Evolutionary conservation across 192 early-diverging fungal species (phyloP).

Genomic region (Linnemannia zychae): DNA sequence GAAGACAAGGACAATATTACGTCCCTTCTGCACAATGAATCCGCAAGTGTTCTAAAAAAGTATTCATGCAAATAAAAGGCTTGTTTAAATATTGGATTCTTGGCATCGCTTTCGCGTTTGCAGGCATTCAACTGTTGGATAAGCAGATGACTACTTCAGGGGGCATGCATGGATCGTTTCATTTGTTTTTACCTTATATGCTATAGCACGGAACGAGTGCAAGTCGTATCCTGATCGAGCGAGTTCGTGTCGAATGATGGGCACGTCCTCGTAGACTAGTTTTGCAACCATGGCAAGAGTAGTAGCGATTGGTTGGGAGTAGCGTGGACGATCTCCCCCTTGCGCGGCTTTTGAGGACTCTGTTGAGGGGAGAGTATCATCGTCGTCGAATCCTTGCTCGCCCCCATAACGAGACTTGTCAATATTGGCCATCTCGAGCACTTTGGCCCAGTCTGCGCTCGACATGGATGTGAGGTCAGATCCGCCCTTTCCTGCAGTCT

Average conservation of each 20-base stretch:
- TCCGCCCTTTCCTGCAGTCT: conserved; percentile 29
- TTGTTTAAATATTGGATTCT: neutral
- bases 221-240: conserved; percentile 64
- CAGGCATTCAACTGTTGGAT: neutral
- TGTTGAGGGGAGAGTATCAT: neutral
- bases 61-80: conserved; percentile 9
- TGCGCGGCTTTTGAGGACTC: neutral
- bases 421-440: conserved; percentile 47
- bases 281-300: conserved; percentile 65
- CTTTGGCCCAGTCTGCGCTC: conserved; percentile 40
- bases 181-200: conserved; percentile 58
- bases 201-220: conserved; percentile 64
- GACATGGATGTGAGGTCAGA: conserved; percentile 47
- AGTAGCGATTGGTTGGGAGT: conserved; percentile 63
- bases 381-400: conserved; percentile 8
- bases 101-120: neutral
- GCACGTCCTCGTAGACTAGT: conserved; percentile 65
- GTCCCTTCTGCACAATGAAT: conserved; percentile 66
- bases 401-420: conserved; percentile 33
- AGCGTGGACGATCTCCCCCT: conserved; percentile 46
- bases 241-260: conserved; percentile 65
- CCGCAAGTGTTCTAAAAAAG: conserved; percentile 61
- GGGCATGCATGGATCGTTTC: neutral
- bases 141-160: neutral
- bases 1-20: conserved; percentile 68